A percentile compares a stretch with the other conserved stretches of the same genome.
phyloP scores from a whole-genome alignment of 2,329 filamentous ascomycete species.

The Torrubiella hemipterigena region DNA sequence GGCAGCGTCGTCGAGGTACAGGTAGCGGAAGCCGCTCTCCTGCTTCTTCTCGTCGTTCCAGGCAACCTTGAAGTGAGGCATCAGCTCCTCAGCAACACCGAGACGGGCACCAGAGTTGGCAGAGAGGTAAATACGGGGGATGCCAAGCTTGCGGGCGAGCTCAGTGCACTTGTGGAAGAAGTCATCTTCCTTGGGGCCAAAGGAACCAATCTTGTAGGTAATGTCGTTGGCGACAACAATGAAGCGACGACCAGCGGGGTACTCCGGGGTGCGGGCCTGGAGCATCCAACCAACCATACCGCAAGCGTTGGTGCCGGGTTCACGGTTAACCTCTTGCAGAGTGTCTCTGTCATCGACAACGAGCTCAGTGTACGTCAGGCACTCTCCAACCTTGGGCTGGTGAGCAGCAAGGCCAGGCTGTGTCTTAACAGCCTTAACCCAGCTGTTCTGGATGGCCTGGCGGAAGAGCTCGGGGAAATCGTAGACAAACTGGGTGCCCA shows the following conservation, averaged over 20 bases:
- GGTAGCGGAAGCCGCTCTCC: constrained; percentile 88
- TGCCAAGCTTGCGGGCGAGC: constrained; percentile 82
- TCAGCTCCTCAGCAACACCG: constrained; percentile 90
- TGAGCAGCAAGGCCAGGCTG: constrained; percentile 65
- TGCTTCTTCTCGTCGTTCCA: constrained; percentile 81
- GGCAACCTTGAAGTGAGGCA: constrained; percentile 92
- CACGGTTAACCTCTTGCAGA: constrained; percentile 83
- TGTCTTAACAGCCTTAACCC: constrained; percentile 64
- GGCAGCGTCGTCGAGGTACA: constrained; percentile 79
- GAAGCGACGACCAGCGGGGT: constrained; percentile 83
- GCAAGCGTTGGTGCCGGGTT: constrained; percentile 88
- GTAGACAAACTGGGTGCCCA: constrained; percentile 99
- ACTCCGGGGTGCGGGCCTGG: constrained; percentile 89
- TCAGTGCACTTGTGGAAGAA: constrained; percentile 99
- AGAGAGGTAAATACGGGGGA: constrained; percentile 94
- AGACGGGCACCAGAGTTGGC: constrained; percentile 98
- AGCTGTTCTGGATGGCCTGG: constrained; percentile 93
- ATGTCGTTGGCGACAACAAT: constrained; percentile 98
- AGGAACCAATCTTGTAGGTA: constrained; percentile 97
- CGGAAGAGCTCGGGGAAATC: constrained; percentile 99
- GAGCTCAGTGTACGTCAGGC: constrained; percentile 87
- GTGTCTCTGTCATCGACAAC: constrained; percentile 91
- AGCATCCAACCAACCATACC: constrained; percentile 99
- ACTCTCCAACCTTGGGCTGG: constrained; percentile 77
- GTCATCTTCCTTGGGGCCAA: constrained; percentile 89